Evolutionary conservation across 192 early-diverging fungal species (phyloP).

Genomic region (Umbelopsis sp.): DNA sequence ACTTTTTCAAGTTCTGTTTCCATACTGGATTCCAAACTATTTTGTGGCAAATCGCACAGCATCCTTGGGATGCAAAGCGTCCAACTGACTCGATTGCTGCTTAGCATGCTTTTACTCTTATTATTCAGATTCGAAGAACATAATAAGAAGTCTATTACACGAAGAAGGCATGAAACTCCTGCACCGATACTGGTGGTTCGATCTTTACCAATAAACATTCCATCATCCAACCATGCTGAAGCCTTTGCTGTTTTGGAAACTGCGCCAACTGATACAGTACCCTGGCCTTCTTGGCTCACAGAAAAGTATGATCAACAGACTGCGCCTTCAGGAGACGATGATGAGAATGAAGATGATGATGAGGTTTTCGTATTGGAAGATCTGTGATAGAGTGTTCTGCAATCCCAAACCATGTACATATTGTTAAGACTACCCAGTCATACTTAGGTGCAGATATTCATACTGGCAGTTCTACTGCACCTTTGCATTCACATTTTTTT

Average conservation of each 20-base stretch:
- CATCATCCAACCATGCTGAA: background rate
- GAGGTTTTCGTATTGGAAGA: constrained; percentile 4
- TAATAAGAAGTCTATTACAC: background rate
- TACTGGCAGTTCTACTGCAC: too few species aligned
- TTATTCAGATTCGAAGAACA: background rate
- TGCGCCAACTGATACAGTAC: background rate
- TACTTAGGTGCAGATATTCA: too few species aligned
- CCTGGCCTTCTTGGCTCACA: constrained; percentile 11
- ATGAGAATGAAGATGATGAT: background rate
- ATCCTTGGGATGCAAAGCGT: constrained; percentile 17
- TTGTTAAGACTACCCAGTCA: background rate
- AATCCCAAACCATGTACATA: background rate
- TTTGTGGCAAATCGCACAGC: constrained; percentile 15
- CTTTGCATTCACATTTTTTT: too few species aligned
- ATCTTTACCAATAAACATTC: constrained; percentile 14
- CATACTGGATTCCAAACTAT: constrained; percentile 16
- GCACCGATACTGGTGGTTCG: background rate
- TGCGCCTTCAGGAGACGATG: background rate
- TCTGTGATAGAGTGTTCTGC: background rate
- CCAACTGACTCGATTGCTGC: background rate
- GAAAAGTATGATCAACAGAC: constrained; percentile 4
- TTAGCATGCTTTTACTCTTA: background rate
- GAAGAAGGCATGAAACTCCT: background rate
- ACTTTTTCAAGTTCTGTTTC: background rate
- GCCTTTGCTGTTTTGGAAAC: background rate